Percentiles rank a stretch among this genome's conserved stretches.
Conservation (phyloP, 2,329 filamentous ascomycete species). For the Fusarium sp. region DNA sequence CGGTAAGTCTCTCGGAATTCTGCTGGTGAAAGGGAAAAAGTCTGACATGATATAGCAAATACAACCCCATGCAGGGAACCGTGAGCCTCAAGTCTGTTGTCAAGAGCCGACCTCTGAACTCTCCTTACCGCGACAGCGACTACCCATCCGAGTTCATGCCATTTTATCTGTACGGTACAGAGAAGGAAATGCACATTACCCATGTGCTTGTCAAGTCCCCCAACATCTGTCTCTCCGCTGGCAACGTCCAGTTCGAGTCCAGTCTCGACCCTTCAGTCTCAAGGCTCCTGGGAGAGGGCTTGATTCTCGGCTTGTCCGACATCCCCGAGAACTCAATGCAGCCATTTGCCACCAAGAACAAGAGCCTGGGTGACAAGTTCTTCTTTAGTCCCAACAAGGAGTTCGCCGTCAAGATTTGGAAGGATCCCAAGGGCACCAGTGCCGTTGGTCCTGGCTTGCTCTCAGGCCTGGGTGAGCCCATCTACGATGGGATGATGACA, state of each 20-base stretch:
- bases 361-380: conserved; percentile 14
- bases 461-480: background rate
- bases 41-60: conserved; percentile 4
- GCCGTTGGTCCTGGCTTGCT: conserved; percentile 17
- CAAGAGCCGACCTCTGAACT: conserved; percentile 51
- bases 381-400: conserved; percentile 13
- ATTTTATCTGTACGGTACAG: conserved; percentile 57
- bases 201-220: conserved; percentile 55
- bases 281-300: conserved; percentile 8
- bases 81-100: conserved; percentile 39
- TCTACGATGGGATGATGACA: conserved; percentile 16
- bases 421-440: conserved; percentile 11
- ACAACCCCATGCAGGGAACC: conserved; percentile 36
- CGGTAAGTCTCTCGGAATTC: background rate
- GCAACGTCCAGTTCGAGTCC: conserved; percentile 18
- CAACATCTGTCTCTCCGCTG: conserved; percentile 51
- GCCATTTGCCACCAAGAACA: conserved; percentile 45
- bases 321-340: conserved; percentile 52
- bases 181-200: conserved; percentile 51
- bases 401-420: conserved; percentile 25
- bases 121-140: conserved; percentile 43
- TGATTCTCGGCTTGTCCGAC: conserved; percentile 47
- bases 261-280: conserved; percentile 23
- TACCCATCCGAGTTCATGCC: conserved; percentile 54
- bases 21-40: background rate